Conservation (phyloP, 345 rosid species). For the Salix exigua region DNA sequence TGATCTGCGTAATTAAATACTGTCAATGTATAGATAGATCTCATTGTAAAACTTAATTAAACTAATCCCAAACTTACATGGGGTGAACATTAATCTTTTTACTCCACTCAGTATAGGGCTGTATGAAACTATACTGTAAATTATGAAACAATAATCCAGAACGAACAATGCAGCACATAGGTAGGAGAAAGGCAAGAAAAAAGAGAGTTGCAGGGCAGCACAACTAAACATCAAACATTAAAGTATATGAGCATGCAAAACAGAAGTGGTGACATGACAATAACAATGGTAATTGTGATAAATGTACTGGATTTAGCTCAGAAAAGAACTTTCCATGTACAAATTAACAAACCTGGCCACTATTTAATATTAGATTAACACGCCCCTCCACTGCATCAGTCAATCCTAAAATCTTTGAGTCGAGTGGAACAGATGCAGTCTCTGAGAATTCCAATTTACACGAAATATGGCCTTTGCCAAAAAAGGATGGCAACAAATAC, state of each 20-base stretch:
- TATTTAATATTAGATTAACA: constrained; percentile 63
- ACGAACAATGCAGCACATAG: not conserved
- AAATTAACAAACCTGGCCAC: constrained; percentile 58
- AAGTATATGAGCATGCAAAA: not conserved
- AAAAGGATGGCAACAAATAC: constrained; percentile 61
- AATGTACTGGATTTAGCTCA: not conserved
- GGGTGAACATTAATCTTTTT: not conserved
- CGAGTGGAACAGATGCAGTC: constrained; percentile 43
- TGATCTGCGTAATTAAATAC: too few relatives aligned
- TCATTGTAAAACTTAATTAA: not conserved
- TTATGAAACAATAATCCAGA: not conserved
- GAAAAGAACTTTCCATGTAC: not conserved
- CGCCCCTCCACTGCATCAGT: constrained; percentile 84
- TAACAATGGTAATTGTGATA: not conserved
- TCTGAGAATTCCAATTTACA: constrained; percentile 47
- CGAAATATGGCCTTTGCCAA: constrained; percentile 42
- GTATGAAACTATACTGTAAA: not conserved
- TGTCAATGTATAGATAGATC: too few relatives aligned
- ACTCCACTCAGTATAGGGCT: not conserved
- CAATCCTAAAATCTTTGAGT: constrained; percentile 65
- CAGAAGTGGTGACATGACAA: not conserved
- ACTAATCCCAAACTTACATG: not conserved
- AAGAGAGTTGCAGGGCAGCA: not conserved
- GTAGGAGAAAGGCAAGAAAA: not conserved
- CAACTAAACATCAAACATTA: not conserved